Conservation (phyloP, 2,329 filamentous ascomycete genomes). For the Ascochyta rabiei region DNA sequence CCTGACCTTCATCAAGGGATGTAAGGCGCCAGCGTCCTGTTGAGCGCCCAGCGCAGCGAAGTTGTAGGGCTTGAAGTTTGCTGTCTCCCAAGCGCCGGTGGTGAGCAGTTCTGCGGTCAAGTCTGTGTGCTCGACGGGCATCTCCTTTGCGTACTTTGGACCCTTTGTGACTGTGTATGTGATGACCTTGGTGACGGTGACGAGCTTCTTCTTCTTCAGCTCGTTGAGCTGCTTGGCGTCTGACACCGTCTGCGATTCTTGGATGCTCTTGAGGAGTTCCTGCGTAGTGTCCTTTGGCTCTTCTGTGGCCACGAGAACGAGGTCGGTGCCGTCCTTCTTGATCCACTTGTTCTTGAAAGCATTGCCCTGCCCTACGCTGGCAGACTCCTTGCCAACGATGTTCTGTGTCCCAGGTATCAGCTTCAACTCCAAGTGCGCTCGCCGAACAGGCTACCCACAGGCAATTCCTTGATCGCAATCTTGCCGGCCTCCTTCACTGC, state of each 20-base stretch:
- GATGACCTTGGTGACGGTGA: slow-evolving; percentile 82
- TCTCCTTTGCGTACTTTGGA: slow-evolving; percentile 83
- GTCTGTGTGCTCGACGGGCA: slow-evolving; percentile 92
- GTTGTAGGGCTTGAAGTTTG: slow-evolving; percentile 84
- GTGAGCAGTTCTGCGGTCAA: slow-evolving; percentile 91
- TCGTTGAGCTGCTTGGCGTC: slow-evolving; percentile 81
- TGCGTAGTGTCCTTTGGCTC: slow-evolving; percentile 80
- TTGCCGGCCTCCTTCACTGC: slow-evolving; percentile 53
- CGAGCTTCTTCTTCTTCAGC: slow-evolving; percentile 88
- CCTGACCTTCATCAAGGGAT: slow-evolving; percentile 85
- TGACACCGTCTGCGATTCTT: slow-evolving; percentile 69
- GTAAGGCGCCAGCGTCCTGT: slow-evolving; percentile 57
- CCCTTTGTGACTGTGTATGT: slow-evolving; percentile 85
- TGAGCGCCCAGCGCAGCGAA: slow-evolving; percentile 74
- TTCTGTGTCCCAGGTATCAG: slow-evolving; percentile 41
- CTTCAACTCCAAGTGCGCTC: neutral
- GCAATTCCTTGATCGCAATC: slow-evolving; percentile 55
- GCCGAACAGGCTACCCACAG: slow-evolving; percentile 38
- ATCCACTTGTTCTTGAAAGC: slow-evolving; percentile 81
- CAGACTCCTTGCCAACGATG: slow-evolving; percentile 74
- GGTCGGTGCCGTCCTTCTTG: slow-evolving; percentile 64
- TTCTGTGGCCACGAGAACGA: slow-evolving; percentile 62
- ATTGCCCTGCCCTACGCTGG: slow-evolving; percentile 90
- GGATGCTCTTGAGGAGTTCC: slow-evolving; percentile 75
- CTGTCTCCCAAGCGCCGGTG: slow-evolving; percentile 88